Evolutionary conservation across 2,329 filamentous ascomycete genomes (phyloP).

Genomic region (Alternaria sp.): DNA sequence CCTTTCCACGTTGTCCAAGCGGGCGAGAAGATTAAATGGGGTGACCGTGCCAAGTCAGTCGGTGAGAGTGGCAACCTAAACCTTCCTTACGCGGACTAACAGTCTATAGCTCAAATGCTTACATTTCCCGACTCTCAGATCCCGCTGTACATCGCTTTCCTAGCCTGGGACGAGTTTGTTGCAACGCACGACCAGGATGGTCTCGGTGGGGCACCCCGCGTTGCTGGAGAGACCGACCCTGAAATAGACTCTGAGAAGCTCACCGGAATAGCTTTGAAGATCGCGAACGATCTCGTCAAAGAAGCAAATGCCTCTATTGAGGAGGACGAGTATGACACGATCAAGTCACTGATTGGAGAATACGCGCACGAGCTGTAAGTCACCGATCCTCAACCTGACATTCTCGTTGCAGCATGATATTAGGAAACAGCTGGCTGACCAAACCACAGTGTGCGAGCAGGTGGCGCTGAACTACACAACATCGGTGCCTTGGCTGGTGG

Average conservation of each 20-base stretch:
- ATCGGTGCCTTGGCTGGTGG: conserved; percentile 87
- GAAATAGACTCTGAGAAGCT: conserved; percentile 53
- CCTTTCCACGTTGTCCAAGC: conserved; percentile 60
- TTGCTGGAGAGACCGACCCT: conserved; percentile 49
- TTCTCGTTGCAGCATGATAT: not conserved
- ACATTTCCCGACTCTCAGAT: conserved; percentile 57
- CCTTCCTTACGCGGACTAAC: conserved; percentile 9
- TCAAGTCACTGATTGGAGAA: conserved; percentile 49
- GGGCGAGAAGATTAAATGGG: conserved; percentile 55
- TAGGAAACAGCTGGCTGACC: conserved; percentile 16
- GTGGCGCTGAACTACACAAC: conserved; percentile 89
- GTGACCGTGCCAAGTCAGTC: conserved; percentile 60
- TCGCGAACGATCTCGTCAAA: conserved; percentile 55
- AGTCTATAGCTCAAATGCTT: conserved; percentile 47
- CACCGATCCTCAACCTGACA: not conserved
- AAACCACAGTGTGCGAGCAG: conserved; percentile 69
- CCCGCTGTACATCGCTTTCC: conserved; percentile 61
- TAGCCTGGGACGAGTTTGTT: conserved; percentile 59
- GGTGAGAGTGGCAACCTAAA: conserved; percentile 55
- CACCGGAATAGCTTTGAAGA: conserved; percentile 54
- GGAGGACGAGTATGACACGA: conserved; percentile 52
- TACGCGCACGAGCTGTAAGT: conserved; percentile 57
- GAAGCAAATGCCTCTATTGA: conserved; percentile 54
- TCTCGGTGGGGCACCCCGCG: conserved; percentile 44
- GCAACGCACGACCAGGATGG: conserved; percentile 52